A percentile compares a stretch with the other conserved stretches of the same genome.
phyloP scores from a whole-genome alignment of 2,329 filamentous ascomycete species.

The Gaeumannomyces sp. region DNA sequence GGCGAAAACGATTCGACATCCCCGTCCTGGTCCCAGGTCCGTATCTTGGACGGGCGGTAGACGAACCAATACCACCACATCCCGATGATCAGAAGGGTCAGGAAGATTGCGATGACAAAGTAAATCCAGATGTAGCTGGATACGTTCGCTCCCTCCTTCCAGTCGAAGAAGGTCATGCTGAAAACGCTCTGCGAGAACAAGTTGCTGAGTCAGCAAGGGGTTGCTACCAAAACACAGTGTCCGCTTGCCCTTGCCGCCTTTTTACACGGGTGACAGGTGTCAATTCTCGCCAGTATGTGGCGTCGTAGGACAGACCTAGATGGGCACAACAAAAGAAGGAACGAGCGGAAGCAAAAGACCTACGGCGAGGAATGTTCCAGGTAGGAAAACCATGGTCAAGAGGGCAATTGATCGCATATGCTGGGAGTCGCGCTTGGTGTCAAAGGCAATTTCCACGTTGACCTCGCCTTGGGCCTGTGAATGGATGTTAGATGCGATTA shows the following conservation, averaged over 20 bases:
- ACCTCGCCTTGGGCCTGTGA: constrained; percentile 22
- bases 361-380: constrained; percentile 25
- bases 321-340: background rate
- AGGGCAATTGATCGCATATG: constrained; percentile 25
- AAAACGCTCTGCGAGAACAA: constrained; percentile 1
- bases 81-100: background rate
- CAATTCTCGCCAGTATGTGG: too few relatives aligned
- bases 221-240: too few relatives aligned
- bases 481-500: background rate
- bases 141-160: background rate
- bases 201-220: too few relatives aligned
- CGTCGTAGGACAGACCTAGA: background rate
- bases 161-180: constrained; percentile 10
- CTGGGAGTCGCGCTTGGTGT: constrained; percentile 21
- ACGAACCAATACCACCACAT: constrained; percentile 7
- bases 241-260: background rate
- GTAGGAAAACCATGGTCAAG: constrained; percentile 26
- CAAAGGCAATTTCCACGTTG: constrained; percentile 24
- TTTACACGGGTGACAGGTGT: background rate
- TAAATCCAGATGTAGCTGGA: constrained; percentile 9
- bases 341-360: constrained; percentile 3
- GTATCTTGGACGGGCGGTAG: background rate
- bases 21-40: background rate
- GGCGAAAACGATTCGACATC: background rate
- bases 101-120: background rate